phyloP scores from a whole-genome alignment of 2,329 filamentous ascomycete species.

The Diaporthe sp. region DNA sequence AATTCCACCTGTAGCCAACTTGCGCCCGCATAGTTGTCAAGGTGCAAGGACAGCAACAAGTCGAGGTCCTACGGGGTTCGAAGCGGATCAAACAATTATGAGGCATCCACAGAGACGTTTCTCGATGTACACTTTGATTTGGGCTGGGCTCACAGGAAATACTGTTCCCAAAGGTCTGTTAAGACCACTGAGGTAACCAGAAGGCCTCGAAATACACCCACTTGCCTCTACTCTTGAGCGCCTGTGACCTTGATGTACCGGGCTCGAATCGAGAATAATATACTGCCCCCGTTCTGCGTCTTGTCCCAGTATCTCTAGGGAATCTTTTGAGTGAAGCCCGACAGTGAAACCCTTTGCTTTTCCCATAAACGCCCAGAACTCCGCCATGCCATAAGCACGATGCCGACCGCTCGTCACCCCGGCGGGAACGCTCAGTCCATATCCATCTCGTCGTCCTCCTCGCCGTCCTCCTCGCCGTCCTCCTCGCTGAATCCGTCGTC shows the following conservation, averaged over 20 bases:
- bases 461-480: slow-evolving; percentile 52
- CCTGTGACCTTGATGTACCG: neutral
- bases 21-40: neutral
- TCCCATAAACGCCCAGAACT: slow-evolving; percentile 46
- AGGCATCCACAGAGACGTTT: neutral
- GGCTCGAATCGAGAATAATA: slow-evolving; percentile 9
- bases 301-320: slow-evolving; percentile 25
- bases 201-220: neutral
- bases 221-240: neutral
- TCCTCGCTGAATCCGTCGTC: slow-evolving; percentile 47
- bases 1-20: neutral
- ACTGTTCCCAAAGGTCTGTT: neutral
- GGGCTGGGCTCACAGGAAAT: neutral
- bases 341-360: slow-evolving; percentile 46
- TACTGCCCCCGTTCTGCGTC: slow-evolving; percentile 12
- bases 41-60: neutral
- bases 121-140: slow-evolving; percentile 3
- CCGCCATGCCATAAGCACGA: slow-evolving; percentile 36
- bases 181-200: neutral
- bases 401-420: neutral
- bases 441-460: slow-evolving; percentile 58
- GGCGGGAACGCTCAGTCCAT: slow-evolving; percentile 53
- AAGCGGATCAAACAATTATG: neutral
- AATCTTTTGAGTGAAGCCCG: slow-evolving; percentile 32
- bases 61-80: neutral